Evolutionary conservation across 371 early-diverging fungal species (phyloP), one percentile per base, ranked within the genome.

Genomic region (Haplosporangium sp.): DNA sequence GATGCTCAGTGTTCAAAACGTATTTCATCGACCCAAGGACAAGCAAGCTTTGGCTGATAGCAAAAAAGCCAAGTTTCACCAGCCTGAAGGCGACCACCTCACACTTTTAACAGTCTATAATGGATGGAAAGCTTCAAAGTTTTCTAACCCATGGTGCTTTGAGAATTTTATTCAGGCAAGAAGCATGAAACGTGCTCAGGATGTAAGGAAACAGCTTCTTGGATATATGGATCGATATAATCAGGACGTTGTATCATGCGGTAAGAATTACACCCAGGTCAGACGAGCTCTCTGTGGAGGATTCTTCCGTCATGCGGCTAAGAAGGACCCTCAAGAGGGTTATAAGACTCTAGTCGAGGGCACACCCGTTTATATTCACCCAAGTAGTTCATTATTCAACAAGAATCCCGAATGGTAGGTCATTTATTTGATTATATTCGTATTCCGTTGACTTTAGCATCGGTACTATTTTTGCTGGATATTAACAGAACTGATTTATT

Each of bases 21-120:
- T 98, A 4, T 99, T 96, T 76, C 96, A 96, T 83, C 90, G 99
- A 59, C 99, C 99, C 40, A 96, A 95, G 78, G 98, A 98, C 48
- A 97, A 98, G 83, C 97, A 97, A 83, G 92, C 95, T 0, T 89
- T 89, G 27, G 98, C 98, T 0, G 98, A 99, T 84, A 88, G 93
- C 65, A 96, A 96, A 77, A 98, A 98, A 77, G 97, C 97, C 15
- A 96, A 95, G 78, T 99, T 99, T 83, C 96, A 97, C 84, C 97
- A 97, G 82, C 96, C 97, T 1, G 99, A 99, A 78, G 98, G 98
- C 27, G 99, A 99, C 84, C 99, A 99, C 76, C 85, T 99, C 45
- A 99, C 99, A 8, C 88, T 99, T 44, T 86, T 99, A 65, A 91
- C 96, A 0, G 98, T 99, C 2, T 98, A 96, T 86, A 97, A 99